Percentiles rank a stretch among this genome's conserved stretches.
Conservation (phyloP, 306 rosid species). For the Castanea mollissima region DNA sequence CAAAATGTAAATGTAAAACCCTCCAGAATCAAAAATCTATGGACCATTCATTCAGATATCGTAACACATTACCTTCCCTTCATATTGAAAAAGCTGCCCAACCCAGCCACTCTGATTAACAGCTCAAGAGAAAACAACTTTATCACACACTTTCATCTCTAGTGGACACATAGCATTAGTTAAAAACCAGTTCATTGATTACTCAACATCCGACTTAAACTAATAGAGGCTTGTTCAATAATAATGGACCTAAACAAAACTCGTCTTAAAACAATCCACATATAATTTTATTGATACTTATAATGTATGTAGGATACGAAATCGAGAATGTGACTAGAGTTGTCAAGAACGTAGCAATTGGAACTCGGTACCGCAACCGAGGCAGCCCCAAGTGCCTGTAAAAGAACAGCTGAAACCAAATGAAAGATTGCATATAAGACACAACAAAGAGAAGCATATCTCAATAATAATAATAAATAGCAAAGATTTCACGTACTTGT, state of each 20-base stretch:
- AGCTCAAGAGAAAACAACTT: constrained; percentile 41
- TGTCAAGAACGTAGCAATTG: constrained; percentile 73
- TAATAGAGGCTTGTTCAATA: too few species aligned
- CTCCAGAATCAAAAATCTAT: constrained; percentile 15
- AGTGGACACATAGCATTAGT: too few species aligned
- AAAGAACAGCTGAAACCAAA: constrained; percentile 48
- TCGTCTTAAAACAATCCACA: too few species aligned
- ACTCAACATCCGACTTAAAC: too few species aligned
- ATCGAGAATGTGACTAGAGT: constrained; percentile 84
- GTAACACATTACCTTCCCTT: constrained; percentile 50
- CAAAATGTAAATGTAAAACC: constrained; percentile 16
- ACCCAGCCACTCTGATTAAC: constrained; percentile 64
- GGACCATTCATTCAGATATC: constrained; percentile 1
- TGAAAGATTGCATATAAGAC: not conserved
- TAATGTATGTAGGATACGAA: constrained; percentile 61
- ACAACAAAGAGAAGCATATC: not conserved
- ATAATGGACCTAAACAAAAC: too few species aligned
- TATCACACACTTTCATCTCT: not conserved
- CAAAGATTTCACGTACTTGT: constrained; percentile 10
- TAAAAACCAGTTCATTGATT: too few species aligned
- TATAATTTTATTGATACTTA: too few species aligned
- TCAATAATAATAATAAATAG: too few species aligned
- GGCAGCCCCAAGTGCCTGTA: constrained; percentile 35
- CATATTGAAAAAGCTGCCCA: constrained; percentile 69
- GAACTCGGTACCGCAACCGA: constrained; percentile 62